Evolutionary conservation across 106 monocot species (phyloP), one percentile per base, ranked within the genome.

Genomic region (Alisma plantagoaquatica): DNA sequence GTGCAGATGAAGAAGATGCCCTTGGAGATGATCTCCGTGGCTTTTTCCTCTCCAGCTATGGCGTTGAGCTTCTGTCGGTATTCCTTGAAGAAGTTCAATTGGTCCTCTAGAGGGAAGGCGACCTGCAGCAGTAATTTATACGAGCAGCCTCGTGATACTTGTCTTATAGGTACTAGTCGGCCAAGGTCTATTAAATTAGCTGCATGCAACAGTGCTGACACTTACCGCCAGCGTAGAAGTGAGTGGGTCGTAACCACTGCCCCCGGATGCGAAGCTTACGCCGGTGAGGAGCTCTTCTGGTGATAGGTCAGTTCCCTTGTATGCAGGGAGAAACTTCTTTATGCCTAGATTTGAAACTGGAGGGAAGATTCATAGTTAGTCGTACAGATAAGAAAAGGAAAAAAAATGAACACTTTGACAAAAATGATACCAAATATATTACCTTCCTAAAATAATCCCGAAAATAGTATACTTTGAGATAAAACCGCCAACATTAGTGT

Each of bases 231-330:
- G 6, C 12, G 60, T 43, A 2, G 82, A 43, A 4, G 92, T 92
- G 30, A 86, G 65, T 6, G 92, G 92, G 42, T 92, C 92, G 50
- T 61, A 86, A 52, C 92, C 92, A 6, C 57, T 57, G 0, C 75
- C 92, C 14, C 86, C 86, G 3, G 86, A 92, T 15, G 92, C 92
- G 27, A 92, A 92, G 71, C 86, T 92, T 2, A 92, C 79, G 16
- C 92, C 86, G 16, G 86, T 92, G 43, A 79, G 56, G 19, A 92
- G 73, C 14, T 92, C 92, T 22, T 86, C 29, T 2, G 70, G 67
- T 16, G 14, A 28, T 0, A 86, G 60, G 1, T 64, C 17, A 0
- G 56, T 59, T 4, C 73, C 79, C n/a, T 82, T 46, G 61, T 92
- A 92, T 5, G 86, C 74, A 12, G 92, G 92, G 20, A 92, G 10